These are phyloP conservation scores for Synchytrium microbalum DNA, from an alignment of 371 early-diverging fungal species.

Conservation along the genomic window DNA sequence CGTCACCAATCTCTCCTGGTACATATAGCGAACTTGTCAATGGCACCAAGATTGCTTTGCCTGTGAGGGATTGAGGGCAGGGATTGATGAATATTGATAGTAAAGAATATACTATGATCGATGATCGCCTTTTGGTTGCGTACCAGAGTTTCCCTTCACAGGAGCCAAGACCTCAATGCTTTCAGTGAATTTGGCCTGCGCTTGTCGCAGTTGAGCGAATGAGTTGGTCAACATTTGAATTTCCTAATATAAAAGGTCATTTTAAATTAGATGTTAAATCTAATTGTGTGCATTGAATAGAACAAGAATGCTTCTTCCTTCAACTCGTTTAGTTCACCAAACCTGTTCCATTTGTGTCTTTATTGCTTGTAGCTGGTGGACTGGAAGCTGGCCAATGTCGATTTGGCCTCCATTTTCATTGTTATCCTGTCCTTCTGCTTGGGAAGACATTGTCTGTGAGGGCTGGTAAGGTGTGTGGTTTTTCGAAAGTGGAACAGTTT, in stretches of 20 bases:
- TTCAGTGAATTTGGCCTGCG: slow-evolving; percentile 77
- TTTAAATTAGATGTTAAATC: neutral
- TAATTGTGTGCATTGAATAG: neutral
- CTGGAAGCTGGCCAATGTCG: slow-evolving; percentile 73
- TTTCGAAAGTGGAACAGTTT: too few species aligned
- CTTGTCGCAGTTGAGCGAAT: slow-evolving; percentile 76
- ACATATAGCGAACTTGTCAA: slow-evolving; percentile 76
- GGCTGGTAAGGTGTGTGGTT: too few species aligned
- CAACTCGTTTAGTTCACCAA: neutral
- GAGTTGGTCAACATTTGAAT: slow-evolving; percentile 73
- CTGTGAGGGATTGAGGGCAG: neutral
- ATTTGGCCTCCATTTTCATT: too few species aligned
- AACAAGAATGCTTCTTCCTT: neutral
- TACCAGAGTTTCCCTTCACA: slow-evolving; percentile 13
- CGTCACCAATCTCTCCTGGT: slow-evolving; percentile 73
- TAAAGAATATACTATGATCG: neutral
- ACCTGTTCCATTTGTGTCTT: slow-evolving; percentile 80
- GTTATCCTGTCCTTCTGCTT: too few species aligned
- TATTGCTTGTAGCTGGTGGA: slow-evolving; percentile 75
- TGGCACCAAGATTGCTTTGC: slow-evolving; percentile 70
- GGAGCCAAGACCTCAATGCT: slow-evolving; percentile 58
- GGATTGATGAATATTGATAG: neutral
- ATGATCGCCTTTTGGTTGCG: too few species aligned
- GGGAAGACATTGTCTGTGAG: too few species aligned
- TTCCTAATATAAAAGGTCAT: slow-evolving; percentile 46